These are phyloP conservation scores for Neurospora tetraspora DNA, from an alignment of 495 filamentous ascomycete species.

Conservation along the genomic window DNA sequence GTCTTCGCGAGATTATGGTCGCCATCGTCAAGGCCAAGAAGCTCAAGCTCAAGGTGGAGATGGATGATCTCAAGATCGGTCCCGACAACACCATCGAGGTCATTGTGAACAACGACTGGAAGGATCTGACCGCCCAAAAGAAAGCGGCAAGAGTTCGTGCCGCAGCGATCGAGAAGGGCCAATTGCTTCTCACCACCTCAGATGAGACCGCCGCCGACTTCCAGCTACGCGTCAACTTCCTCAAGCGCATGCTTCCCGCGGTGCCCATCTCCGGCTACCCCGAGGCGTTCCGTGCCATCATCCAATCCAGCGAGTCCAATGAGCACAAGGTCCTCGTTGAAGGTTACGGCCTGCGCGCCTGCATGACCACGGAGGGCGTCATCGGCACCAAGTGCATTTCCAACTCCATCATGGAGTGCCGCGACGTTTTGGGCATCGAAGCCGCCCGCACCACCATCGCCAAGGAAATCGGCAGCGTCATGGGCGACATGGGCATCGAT, in stretches of 20 bases:
- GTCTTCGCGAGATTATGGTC: conserved; percentile 52
- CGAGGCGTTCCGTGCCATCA: conserved; percentile 76
- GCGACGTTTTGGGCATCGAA: conserved; percentile 93
- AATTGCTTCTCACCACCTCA: conserved; percentile 10
- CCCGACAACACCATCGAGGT: conserved; percentile 41
- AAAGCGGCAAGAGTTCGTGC: conserved; percentile 45
- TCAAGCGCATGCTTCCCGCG: conserved; percentile 71
- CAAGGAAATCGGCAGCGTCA: conserved; percentile 68
- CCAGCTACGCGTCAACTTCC: conserved; percentile 68
- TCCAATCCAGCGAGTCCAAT: conserved; percentile 51
- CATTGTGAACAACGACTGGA: conserved; percentile 41
- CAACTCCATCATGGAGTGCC: conserved; percentile 87
- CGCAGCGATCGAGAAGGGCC: conserved; percentile 22
- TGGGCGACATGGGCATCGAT: conserved; percentile 91
- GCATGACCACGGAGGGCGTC: conserved; percentile 88
- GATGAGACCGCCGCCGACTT: conserved; percentile 52
- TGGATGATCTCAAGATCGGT: conserved; percentile 25
- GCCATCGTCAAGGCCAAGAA: conserved; percentile 72
- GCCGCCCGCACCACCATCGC: conserved; percentile 81
- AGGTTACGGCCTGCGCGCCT: conserved; percentile 79
- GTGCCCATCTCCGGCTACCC: conserved; percentile 82
- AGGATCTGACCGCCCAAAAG: conserved; percentile 29
- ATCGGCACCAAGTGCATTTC: conserved; percentile 59
- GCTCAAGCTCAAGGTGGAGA: conserved; percentile 54
- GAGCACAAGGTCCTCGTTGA: conserved; percentile 75